Evolutionary conservation across 2,329 filamentous ascomycete species (phyloP).

Genomic region (Aspergillus melleus): DNA sequence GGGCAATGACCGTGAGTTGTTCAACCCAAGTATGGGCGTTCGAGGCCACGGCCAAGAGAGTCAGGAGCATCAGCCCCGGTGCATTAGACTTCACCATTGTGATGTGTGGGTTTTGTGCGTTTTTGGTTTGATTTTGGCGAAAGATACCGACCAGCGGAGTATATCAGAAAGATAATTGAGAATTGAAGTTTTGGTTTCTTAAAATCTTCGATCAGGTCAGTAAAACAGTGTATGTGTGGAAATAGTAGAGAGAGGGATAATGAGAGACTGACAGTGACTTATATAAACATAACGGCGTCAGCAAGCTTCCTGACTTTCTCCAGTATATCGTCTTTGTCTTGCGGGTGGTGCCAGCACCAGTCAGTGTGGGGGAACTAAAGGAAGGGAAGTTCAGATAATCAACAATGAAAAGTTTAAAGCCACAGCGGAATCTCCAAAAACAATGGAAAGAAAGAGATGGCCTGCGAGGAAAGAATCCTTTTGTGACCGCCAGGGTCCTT

Average conservation of each 20-base stretch:
- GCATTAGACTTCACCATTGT: neutral
- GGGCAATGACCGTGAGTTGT: conserved; percentile 67
- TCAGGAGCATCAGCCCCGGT: conserved; percentile 5
- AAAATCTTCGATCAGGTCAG: neutral
- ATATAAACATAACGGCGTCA: conserved; percentile 1
- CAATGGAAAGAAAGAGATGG: neutral
- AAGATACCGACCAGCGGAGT: conserved; percentile 19
- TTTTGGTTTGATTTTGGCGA: neutral
- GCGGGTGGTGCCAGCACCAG: neutral
- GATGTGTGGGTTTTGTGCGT: neutral
- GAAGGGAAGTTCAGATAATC: neutral
- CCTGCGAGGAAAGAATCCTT: neutral
- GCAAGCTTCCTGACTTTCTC: neutral
- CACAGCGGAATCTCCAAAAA: neutral
- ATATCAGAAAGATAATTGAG: neutral
- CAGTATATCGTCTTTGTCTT: neutral
- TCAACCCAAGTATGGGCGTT: conserved; percentile 81
- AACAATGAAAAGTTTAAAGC: neutral
- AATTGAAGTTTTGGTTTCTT: neutral
- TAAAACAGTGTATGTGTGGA: neutral
- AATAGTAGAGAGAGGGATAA: neutral
- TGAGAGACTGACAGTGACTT: neutral
- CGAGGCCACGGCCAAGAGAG: conserved; percentile 27
- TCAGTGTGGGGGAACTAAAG: neutral
- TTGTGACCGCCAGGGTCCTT: neutral